Percentiles rank a stretch among this genome's conserved stretches.
phyloP scores from a whole-genome alignment of 305 asterid species.

The Stenogyne calaminthoides region DNA sequence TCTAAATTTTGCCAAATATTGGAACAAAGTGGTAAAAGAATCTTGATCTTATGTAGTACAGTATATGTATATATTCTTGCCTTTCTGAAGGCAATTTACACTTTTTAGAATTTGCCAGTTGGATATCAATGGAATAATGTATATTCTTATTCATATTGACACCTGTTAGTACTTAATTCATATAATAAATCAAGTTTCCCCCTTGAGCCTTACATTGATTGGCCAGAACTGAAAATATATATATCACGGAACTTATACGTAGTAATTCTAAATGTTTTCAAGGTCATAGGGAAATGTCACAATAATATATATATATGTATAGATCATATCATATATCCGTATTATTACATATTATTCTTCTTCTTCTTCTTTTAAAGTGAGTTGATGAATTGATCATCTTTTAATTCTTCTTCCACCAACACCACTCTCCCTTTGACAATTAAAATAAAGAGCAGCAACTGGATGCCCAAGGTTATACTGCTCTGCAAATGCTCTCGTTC shows the following conservation, averaged over 20 bases:
- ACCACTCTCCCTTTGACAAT: slow-evolving; percentile 62
- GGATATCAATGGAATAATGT: neutral
- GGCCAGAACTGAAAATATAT: too few relatives aligned
- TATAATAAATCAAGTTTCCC: too few relatives aligned
- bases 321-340: too few relatives aligned
- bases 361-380: too few relatives aligned
- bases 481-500: slow-evolving; percentile 56
- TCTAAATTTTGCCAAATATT: neutral
- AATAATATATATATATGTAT: too few relatives aligned
- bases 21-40: slow-evolving; percentile 2
- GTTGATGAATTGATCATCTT: neutral
- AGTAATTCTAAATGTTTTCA: too few relatives aligned
- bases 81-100: slow-evolving; percentile 4
- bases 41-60: neutral
- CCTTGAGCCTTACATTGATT: too few relatives aligned
- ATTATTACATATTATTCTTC: too few relatives aligned
- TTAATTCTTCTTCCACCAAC: slow-evolving; percentile 52
- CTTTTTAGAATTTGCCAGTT: neutral
- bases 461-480: slow-evolving; percentile 61
- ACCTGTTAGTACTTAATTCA: too few relatives aligned
- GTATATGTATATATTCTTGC: neutral
- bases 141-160: neutral
- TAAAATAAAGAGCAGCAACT: slow-evolving; percentile 50
- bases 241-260: too few relatives aligned
- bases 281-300: too few relatives aligned